Percentiles rank a stretch among this genome's conserved stretches.
Evolutionary conservation across 2,329 filamentous ascomycete genomes (phyloP).

Genomic region (Macrophomina pseudophaseolina): DNA sequence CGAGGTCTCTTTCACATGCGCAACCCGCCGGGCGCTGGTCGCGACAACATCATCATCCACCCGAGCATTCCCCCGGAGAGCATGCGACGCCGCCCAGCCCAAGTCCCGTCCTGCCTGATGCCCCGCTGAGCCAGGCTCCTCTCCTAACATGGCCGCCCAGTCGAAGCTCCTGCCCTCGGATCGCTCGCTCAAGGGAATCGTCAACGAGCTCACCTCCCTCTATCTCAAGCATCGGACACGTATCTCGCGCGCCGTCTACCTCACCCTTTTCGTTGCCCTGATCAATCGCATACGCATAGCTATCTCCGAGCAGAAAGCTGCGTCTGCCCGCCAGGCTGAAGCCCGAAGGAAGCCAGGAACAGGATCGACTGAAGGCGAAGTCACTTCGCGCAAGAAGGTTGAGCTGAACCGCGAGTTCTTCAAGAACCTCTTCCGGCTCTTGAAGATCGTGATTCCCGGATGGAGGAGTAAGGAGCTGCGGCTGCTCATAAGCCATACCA

Average conservation of each 20-base stretch:
- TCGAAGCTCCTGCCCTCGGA: conserved; percentile 45
- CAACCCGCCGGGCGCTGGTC: conserved; percentile 11
- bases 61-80: conserved; percentile 18
- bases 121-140: conserved; percentile 6
- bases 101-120: conserved; percentile 12
- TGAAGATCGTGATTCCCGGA: conserved; percentile 88
- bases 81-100: conserved; percentile 23
- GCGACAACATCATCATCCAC: conserved; percentile 21
- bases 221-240: conserved; percentile 48
- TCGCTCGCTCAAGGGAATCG: conserved; percentile 41
- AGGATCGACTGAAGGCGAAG: conserved; percentile 41
- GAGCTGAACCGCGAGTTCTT: conserved; percentile 91
- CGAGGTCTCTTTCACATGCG: conserved; percentile 27
- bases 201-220: conserved; percentile 44
- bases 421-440: conserved; percentile 74
- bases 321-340: conserved; percentile 70
- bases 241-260: conserved; percentile 50
- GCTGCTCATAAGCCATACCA: conserved; percentile 85
- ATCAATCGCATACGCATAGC: conserved; percentile 86
- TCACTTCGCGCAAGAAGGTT: conserved; percentile 71
- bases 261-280: conserved; percentile 48
- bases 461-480: conserved; percentile 88
- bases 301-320: conserved; percentile 89
- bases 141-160: conserved; percentile 44
- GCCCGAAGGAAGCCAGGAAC: conserved; percentile 57